These are phyloP conservation scores for Cryptosporidium canis DNA, from an alignment of 169 alveolate genomes.

Conservation along the genomic window DNA sequence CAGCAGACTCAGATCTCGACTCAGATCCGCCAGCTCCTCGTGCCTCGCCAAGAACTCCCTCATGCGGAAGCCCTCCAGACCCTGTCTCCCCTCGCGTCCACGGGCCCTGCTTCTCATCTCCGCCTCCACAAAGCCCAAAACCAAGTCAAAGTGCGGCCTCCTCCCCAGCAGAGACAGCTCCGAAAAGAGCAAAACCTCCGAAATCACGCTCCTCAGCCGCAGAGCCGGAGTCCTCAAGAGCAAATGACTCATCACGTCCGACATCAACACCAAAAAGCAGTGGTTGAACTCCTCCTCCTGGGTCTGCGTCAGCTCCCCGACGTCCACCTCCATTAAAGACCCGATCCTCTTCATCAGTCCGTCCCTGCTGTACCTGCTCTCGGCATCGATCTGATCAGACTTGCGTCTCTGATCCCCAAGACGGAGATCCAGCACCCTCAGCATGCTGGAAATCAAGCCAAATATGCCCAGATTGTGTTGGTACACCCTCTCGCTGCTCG, in stretches of 20 bases:
- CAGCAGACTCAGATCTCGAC: background rate
- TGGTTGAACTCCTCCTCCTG: background rate
- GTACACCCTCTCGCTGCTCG: slow-evolving; percentile 3
- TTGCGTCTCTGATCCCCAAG: background rate
- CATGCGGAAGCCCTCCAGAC: background rate
- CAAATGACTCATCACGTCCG: slow-evolving; percentile 30
- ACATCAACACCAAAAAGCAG: slow-evolving; percentile 5
- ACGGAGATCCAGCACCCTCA: background rate
- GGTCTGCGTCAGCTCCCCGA: background rate
- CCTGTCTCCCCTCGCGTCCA: background rate
- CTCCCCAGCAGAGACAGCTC: slow-evolving; percentile 17
- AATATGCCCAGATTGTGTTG: background rate
- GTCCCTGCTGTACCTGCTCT: background rate
- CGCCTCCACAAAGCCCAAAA: background rate
- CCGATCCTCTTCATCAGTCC: slow-evolving; percentile 1
- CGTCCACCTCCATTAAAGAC: background rate
- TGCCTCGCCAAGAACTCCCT: background rate
- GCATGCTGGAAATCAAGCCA: background rate
- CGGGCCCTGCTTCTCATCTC: background rate
- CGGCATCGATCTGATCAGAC: background rate
- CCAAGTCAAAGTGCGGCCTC: background rate
- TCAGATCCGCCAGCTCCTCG: background rate
- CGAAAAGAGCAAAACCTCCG: slow-evolving; percentile 32
- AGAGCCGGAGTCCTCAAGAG: slow-evolving; percentile 6
- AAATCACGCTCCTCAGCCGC: slow-evolving; percentile 17